Base-by-base conservation (phyloP, 2,329 filamentous ascomycete species). In the Colletotrichum cordylinicola region DNA sequence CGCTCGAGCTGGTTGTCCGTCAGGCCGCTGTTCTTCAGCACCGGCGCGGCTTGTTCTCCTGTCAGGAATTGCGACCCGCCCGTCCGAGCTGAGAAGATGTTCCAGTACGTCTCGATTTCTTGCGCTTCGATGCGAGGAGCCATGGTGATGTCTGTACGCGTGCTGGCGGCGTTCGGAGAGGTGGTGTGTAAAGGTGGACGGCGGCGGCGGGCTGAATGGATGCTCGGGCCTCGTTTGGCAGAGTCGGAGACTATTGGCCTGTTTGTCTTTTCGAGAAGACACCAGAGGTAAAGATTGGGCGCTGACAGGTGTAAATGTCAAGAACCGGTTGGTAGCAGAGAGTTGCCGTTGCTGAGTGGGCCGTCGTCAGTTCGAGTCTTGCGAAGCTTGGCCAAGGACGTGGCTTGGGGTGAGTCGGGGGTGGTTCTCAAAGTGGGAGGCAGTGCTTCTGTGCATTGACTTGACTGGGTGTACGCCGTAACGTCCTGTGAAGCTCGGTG, bases 1-100 rank as follows among this genome's bases (percentile, higher is more conserved):
- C 93, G 92, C 87, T 98, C 97, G n/a, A 99, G 93, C 87, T 99
- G 96, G 82, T 90, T 90, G 81, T 92, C 91, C 72, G 89, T 88
- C 77, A 92, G 84, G 15, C 91, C 91, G 79, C 90, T 92, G 86
- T 92, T 92, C 85, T 92, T 92, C 69, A 92, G 87, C 56, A 92
- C 89, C 15, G 91, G 91, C 65, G 90, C 91, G 29, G 91, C 91
- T 80, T 91, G 89, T 81, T 92, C 91, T 82, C 91, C 91, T 9
- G 90, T 92, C 33, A 92, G 84, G 79, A 86, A 91, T 83, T 92
- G 88, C 77, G 88, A 89, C 79, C 90, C 91, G 81, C 91, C 91
- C 62, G 91, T 92, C 77, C 90, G 85, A 39, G 90, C 86, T 70
- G 89, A 85, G 82, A 92, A 92, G 83, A 92, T 92, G 82, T 92